Evolutionary conservation across 129 eudicot species (phyloP).

Genomic region (Tagetes erecta): DNA sequence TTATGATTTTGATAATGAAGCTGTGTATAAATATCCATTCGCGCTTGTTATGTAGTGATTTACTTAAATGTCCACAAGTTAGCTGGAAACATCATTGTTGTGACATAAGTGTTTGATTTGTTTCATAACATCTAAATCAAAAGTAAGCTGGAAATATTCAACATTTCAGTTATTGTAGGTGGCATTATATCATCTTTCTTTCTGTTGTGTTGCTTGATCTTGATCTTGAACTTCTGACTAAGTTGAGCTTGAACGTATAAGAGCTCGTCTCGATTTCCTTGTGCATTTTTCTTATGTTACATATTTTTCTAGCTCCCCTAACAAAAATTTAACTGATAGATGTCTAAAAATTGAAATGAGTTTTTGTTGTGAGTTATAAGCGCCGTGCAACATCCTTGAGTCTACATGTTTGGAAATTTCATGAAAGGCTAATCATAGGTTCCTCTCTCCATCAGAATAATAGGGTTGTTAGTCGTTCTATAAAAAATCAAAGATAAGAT

Average conservation of each 20-base stretch:
- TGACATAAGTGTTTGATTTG: slow-evolving; percentile 12
- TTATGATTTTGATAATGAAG: slow-evolving; percentile 16
- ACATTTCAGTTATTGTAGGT: neutral
- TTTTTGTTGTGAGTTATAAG: neutral
- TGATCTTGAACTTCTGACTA: neutral
- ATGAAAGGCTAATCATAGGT: no score
- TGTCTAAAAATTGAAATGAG: neutral
- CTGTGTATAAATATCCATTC: slow-evolving; percentile 28
- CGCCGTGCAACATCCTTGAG: neutral
- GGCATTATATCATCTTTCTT: neutral
- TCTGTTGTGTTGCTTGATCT: neutral
- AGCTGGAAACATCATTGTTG: slow-evolving; percentile 17
- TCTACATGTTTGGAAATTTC: no score
- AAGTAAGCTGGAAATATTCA: slow-evolving; percentile 11
- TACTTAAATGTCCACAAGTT: slow-evolving; percentile 1
- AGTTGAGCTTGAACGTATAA: neutral
- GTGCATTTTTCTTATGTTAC: neutral
- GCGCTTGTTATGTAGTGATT: slow-evolving; percentile 9
- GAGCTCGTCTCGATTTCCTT: neutral
- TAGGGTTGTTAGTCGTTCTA: no score
- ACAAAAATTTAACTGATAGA: neutral
- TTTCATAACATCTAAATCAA: neutral
- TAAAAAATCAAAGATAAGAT: no score
- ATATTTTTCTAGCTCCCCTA: neutral
- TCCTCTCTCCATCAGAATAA: no score